Conservation (phyloP, 2,329 filamentous ascomycete species). For the Cladobotryum protrusum region DNA sequence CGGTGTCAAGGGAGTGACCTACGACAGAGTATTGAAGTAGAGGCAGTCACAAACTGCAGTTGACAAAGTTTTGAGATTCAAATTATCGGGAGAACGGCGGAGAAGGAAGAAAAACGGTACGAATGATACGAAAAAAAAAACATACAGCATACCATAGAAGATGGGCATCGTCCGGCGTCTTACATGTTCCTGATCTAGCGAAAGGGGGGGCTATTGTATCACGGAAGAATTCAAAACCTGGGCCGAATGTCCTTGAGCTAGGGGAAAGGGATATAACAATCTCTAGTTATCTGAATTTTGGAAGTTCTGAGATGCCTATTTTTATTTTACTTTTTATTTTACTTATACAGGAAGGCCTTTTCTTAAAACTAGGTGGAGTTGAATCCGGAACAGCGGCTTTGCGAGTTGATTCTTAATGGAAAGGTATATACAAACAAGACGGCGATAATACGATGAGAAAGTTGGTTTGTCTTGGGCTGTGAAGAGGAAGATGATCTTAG, state of each 20-base stretch:
- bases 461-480: no score
- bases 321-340: no score
- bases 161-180: slow-evolving; percentile 12
- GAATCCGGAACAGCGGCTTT: no score
- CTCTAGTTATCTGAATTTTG: not conserved
- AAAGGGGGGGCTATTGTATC: slow-evolving; percentile 9
- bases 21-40: slow-evolving; percentile 72
- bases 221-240: slow-evolving; percentile 6
- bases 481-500: no score
- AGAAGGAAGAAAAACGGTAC: not conserved
- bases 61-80: not conserved
- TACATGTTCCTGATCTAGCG: slow-evolving; percentile 14
- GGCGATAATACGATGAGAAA: no score
- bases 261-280: not conserved
- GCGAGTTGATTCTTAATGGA: no score
- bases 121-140: slow-evolving; percentile 8
- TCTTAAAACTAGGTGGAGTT: no score
- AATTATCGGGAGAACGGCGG: not conserved
- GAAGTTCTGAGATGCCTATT: not conserved
- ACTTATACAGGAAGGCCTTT: no score
- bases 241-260: not conserved
- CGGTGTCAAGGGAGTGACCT: slow-evolving; percentile 62
- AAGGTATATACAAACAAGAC: no score
- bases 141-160: slow-evolving; percentile 5
- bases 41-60: not conserved